phyloP scores from a whole-genome alignment of 306 rosid genomes.

The Alnus rubra region DNA sequence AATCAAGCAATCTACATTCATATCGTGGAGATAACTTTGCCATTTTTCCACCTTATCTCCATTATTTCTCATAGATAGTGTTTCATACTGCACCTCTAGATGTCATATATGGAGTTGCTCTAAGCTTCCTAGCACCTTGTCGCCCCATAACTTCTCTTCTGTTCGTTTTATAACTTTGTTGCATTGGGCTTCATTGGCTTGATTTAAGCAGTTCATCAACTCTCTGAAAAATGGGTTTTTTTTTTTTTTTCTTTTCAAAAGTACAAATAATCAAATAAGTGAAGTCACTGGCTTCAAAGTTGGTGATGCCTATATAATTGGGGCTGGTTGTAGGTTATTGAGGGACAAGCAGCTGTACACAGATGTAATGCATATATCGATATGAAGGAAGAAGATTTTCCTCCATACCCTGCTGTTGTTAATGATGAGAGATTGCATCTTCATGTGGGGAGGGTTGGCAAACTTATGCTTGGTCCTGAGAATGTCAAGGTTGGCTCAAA shows the following conservation, averaged over 20 bases:
- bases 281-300: background rate
- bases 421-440: conserved; percentile 57
- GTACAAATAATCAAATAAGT: background rate
- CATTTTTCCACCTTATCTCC: background rate
- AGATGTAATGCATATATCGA: conserved; percentile 55
- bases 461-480: conserved; percentile 56
- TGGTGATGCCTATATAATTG: background rate
- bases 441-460: conserved; percentile 58
- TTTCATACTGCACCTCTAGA: background rate
- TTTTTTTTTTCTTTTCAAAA: background rate
- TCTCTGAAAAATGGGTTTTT: background rate
- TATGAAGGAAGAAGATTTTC: conserved; percentile 31
- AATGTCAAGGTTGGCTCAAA: conserved; percentile 48
- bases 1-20: background rate
- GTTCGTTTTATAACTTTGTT: background rate
- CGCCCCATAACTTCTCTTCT: background rate
- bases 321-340: conserved; percentile 50
- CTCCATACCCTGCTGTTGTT: conserved; percentile 36
- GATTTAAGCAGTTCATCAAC: background rate
- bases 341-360: conserved; percentile 67
- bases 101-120: background rate
- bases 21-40: background rate
- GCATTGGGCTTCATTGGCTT: background rate
- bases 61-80: background rate
- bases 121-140: background rate